phyloP scores from a whole-genome alignment of 2,329 filamentous ascomycete genomes.

The Cladosporium oxysporum region DNA sequence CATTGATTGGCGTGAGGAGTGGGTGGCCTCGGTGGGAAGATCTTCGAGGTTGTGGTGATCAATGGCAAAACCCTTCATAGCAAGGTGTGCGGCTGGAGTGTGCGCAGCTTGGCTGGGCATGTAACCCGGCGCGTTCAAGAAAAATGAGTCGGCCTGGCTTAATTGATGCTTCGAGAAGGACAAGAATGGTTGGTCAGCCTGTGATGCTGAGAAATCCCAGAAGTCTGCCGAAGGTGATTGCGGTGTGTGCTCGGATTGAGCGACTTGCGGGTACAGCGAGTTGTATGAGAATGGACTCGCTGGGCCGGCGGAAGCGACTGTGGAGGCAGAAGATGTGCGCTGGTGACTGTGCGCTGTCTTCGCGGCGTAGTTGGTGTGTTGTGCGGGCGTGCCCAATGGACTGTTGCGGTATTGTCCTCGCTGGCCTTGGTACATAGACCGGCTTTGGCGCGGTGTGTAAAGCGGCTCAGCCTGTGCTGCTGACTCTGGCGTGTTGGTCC shows the following conservation, averaged over 20 bases:
- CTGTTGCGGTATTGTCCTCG: conserved; percentile 23
- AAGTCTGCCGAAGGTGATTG: conserved; percentile 37
- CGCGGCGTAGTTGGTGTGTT: conserved; percentile 23
- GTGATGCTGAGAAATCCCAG: conserved; percentile 23
- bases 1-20: conserved; percentile 58
- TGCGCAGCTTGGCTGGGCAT: conserved; percentile 35
- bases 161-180: conserved; percentile 55
- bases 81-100: conserved; percentile 55
- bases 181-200: conserved; percentile 39
- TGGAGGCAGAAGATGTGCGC: conserved; percentile 40
- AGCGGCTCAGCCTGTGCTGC: not conserved
- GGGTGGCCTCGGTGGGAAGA: conserved; percentile 53
- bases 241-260: conserved; percentile 47
- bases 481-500: not conserved
- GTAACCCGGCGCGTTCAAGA: conserved; percentile 38
- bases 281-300: conserved; percentile 44
- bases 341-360: conserved; percentile 34
- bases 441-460: not conserved
- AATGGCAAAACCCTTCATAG: conserved; percentile 61
- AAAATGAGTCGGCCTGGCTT: conserved; percentile 55
- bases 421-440: conserved; percentile 18
- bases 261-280: conserved; percentile 43
- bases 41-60: conserved; percentile 54
- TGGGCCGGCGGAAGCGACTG: conserved; percentile 47
- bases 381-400: conserved; percentile 25